A percentile compares a stretch with the other conserved stretches of the same genome.
phyloP scores from a whole-genome alignment of 1,284 basidiomycete species.

The Cutaneotrichosporon curvatum region DNA sequence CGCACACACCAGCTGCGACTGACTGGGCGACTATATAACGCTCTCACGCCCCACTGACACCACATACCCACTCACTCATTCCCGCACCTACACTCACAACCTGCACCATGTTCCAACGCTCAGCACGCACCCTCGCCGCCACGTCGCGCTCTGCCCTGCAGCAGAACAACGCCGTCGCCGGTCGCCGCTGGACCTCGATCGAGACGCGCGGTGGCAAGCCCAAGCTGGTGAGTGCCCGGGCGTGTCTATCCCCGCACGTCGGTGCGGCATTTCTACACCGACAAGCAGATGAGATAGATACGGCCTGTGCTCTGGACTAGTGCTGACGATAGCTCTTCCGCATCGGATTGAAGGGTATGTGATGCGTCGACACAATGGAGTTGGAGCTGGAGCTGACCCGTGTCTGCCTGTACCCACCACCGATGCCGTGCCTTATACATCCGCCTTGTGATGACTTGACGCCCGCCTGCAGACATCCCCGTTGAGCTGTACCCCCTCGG shows the following conservation, averaged over 20 bases:
- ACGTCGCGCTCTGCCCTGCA: not conserved
- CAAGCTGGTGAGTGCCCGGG: slow-evolving; percentile 37
- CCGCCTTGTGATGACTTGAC: no score
- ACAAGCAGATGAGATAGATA: no score
- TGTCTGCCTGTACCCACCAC: no score
- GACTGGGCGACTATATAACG: no score
- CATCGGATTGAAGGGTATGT: slow-evolving; percentile 36
- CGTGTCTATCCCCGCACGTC: no score
- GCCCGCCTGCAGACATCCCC: slow-evolving; percentile 34
- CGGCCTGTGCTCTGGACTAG: not conserved
- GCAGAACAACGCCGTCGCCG: slow-evolving; percentile 15
- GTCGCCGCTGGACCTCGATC: slow-evolving; percentile 27
- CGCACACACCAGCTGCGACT: no score
- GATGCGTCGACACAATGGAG: not conserved
- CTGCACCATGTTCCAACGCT: slow-evolving; percentile 6
- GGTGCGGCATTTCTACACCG: no score
- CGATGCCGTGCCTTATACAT: not conserved
- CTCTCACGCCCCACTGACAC: no score
- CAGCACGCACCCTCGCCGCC: slow-evolving; percentile 5
- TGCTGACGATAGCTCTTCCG: slow-evolving; percentile 38
- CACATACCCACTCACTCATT: not conserved
- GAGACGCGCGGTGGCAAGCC: slow-evolving; percentile 33
- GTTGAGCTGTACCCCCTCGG: slow-evolving; percentile 46
- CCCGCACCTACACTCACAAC: not conserved
- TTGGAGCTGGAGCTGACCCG: not conserved